phyloP scores from a whole-genome alignment of 768 basidiomycete species.

The Coprinellus aureogranulatus region DNA sequence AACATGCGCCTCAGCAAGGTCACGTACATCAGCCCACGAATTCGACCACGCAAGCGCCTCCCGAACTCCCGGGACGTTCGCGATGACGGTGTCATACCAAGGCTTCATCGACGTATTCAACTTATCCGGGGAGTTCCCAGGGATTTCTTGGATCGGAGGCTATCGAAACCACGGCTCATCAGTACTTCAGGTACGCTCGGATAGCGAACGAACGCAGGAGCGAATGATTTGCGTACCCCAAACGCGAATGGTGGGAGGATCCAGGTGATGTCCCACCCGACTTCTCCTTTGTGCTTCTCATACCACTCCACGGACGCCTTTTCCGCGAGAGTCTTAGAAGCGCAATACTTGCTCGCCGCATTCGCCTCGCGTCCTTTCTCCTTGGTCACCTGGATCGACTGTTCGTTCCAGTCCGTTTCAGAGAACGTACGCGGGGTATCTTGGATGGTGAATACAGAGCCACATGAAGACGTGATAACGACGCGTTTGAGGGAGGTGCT shows the following conservation, averaged over 20 bases:
- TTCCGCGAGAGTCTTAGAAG: slow-evolving; percentile 68
- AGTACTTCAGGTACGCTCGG: too few relatives aligned
- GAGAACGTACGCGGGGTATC: slow-evolving; percentile 31
- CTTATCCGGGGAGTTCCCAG: slow-evolving; percentile 17
- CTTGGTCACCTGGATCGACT: slow-evolving; percentile 41
- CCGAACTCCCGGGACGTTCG: slow-evolving; percentile 15
- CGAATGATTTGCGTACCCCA: too few relatives aligned
- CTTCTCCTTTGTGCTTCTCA: slow-evolving; percentile 38
- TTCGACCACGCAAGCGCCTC: slow-evolving; percentile 17
- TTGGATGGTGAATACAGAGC: slow-evolving; percentile 37
- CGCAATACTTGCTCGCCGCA: slow-evolving; percentile 46
- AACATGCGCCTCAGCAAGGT: slow-evolving; percentile 55
- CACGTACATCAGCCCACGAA: slow-evolving; percentile 52
- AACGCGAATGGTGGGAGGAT: slow-evolving; percentile 55
- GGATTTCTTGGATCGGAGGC: slow-evolving; percentile 44
- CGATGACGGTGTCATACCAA: slow-evolving; percentile 27
- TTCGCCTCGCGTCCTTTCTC: slow-evolving; percentile 47
- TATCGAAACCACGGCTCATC: too few relatives aligned
- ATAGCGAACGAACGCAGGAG: too few relatives aligned
- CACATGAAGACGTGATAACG: slow-evolving; percentile 65
- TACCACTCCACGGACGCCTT: slow-evolving; percentile 46
- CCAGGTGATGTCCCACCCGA: slow-evolving; percentile 51
- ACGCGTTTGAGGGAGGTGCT: slow-evolving; percentile 66
- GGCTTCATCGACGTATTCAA: slow-evolving; percentile 39
- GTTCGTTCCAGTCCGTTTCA: slow-evolving; percentile 64